Conservation (phyloP, 495 filamentous ascomycete species). For the Penicillium bialowiezense region DNA sequence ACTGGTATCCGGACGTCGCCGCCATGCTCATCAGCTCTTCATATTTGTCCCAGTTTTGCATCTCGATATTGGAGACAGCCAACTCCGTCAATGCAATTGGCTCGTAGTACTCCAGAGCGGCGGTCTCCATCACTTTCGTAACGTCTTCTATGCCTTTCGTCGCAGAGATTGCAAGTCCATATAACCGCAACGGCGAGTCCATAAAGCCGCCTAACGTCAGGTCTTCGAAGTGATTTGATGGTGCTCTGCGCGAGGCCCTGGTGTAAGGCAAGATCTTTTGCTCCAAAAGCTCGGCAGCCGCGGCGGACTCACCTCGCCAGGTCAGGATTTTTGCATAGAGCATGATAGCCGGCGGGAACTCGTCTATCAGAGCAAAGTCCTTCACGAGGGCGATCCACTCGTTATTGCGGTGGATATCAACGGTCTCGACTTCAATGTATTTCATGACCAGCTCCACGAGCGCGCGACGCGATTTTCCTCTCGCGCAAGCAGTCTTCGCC, state of each 20-base stretch:
- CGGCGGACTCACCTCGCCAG: conserved; percentile 14
- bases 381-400: conserved; percentile 18
- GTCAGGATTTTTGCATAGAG: conserved; percentile 29
- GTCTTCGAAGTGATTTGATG: neutral
- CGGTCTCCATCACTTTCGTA: conserved; percentile 16
- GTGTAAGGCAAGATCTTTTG: conserved; percentile 21
- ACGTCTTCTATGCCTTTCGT: neutral
- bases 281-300: conserved; percentile 24
- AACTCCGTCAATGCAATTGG: conserved; percentile 25
- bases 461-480: conserved; percentile 20
- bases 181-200: conserved; percentile 26
- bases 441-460: neutral
- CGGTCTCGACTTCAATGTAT: conserved; percentile 8
- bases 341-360: conserved; percentile 30
- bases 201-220: conserved; percentile 5
- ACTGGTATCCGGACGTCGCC: conserved; percentile 21
- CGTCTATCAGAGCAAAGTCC: conserved; percentile 15
- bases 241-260: conserved; percentile 5
- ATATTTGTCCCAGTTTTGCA: conserved; percentile 26
- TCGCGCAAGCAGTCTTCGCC: conserved; percentile 20
- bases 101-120: conserved; percentile 33
- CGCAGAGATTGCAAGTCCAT: conserved; percentile 20
- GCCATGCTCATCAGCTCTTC: conserved; percentile 37
- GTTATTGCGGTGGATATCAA: conserved; percentile 9
- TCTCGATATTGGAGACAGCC: conserved; percentile 22